These are phyloP conservation scores for Tulasnella sp. DNA, from an alignment of 768 basidiomycete genomes.

Conservation along the genomic window DNA sequence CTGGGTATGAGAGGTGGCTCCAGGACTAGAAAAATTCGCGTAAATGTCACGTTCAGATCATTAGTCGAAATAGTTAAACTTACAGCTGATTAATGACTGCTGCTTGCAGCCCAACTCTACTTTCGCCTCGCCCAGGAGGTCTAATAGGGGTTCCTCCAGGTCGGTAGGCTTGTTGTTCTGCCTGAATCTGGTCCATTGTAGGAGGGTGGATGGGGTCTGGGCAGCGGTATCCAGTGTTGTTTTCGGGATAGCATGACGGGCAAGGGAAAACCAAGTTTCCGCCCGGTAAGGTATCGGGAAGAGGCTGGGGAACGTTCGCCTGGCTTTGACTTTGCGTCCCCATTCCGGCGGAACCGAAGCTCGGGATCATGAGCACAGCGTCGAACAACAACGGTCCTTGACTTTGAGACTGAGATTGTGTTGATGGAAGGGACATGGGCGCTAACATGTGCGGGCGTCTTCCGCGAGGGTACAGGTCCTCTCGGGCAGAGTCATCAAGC, in stretches of 20 bases:
- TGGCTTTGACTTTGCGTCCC: slow-evolving; percentile 24
- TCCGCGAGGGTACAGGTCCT: slow-evolving; percentile 26
- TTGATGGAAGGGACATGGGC: slow-evolving; percentile 12
- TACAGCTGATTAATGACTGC: slow-evolving; percentile 23
- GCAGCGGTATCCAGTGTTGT: slow-evolving; percentile 21
- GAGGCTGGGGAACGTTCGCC: background rate
- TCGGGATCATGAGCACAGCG: background rate
- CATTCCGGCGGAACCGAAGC: slow-evolving; percentile 9
- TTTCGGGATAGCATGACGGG: slow-evolving; percentile 22
- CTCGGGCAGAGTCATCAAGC: slow-evolving; percentile 20
- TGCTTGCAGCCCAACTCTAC: background rate
- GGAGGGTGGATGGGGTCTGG: slow-evolving; percentile 22
- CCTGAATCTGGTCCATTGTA: slow-evolving; percentile 7
- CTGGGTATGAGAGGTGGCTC: slow-evolving; percentile 14
- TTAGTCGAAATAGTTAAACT: background rate
- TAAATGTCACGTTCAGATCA: background rate
- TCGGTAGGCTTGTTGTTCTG: slow-evolving; percentile 24
- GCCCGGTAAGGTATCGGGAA: slow-evolving; percentile 10
- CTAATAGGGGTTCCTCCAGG: slow-evolving; percentile 23
- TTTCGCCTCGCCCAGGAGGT: slow-evolving; percentile 14
- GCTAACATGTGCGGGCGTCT: background rate
- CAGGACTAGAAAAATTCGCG: background rate
- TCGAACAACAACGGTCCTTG: slow-evolving; percentile 20
- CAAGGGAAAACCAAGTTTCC: slow-evolving; percentile 26
- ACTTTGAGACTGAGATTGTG: slow-evolving; percentile 22